Base-by-base conservation (phyloP, 1,284 basidiomycete genomes). In the Cutaneotrichosporon sp. region DNA sequence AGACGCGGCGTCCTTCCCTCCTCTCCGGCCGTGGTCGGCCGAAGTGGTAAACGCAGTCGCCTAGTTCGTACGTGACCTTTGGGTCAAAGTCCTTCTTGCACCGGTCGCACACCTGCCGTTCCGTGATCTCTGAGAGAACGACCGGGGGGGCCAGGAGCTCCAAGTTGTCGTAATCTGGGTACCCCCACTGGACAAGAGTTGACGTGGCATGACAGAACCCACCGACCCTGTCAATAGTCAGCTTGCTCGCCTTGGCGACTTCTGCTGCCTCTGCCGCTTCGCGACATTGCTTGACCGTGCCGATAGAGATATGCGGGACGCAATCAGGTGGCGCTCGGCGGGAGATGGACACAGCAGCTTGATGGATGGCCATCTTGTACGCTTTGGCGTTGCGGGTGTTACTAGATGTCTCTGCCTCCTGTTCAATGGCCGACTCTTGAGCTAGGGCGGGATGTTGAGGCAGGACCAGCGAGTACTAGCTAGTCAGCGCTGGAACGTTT, bases 1-100 rank as follows among this genome's bases (percentile, higher is more conserved):
- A 79, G 59, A 72, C 72, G 18, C 73, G 56, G 18, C 67, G 67
- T 0, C 77, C 78, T 29, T 78, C 76, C 1, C 72, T 64, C 11
- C 70, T 55, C 36, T 77, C 74, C 6, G 78, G 78, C 3, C 68
- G 66, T 0, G 64, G 51, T 25, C 84, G 87, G 0, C 92, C 93
- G 87, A 90, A 92, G 74, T 97, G 94, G 73, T 86, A 88, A 0
- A 83, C 79, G 75, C 94, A 97, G 65, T 88, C 84, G 2, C 86
- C 84, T 16, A 83, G 82, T 46, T 82, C 81, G 66, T 85, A 87
- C 36, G 63, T 53, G 2, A 69, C 63, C 0, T 69, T 67, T 4
- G 93, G 89, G 59, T 84, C 77, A 70, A 89, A 95, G 6, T 84
- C 82, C 59, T 85, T 82, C 18, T 79, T 79, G 73, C 94, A 97